Evolutionary conservation across 805 yeast genomes (phyloP), one percentile per base, ranked within the genome.

Genomic region (Schwanniomyces yamadae): DNA sequence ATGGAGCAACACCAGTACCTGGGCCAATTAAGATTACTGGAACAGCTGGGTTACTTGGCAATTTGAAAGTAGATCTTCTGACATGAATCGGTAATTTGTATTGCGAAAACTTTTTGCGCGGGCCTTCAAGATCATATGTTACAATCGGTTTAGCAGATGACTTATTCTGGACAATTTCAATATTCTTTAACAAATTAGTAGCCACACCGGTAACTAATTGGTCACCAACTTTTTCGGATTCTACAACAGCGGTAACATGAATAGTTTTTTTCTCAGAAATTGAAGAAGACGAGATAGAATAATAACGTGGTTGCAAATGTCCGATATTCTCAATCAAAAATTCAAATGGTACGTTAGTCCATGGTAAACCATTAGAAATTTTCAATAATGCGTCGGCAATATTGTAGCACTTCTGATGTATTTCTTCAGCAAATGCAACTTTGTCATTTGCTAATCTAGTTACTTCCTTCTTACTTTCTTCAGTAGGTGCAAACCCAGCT

Each of bases 1-100:
- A 87, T 43, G 99, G 99, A 7, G 99, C 98, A 33, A 91, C 91
- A 61, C 99, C 99, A 3, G 99, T 93, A 46, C 99, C 99, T 30
- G 99, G 98, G 19, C 99, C 99, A 54, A 91, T 75, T 84, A 90
- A 78, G 51, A 91, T 88, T 15, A 91, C 74, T 12, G 98, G 97
- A 21, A 82, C 78, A 3, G 76, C 62, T 21, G 95, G 83, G 55
- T 87, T 86, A 6, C 89, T 73, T 14, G 99, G 99, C 45, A 93
- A 73, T 70, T 89, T 90, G 73, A 91, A 93, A 39, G 91, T 84
- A 5, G 98, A 90, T 63, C 93, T 88, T 65, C 98, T 86, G 31
- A 93, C 84, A 58, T 90, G 96, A 27, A 93, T 82, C 4, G 97
- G 97, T 36, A 89, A 70, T 53, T 82, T 84, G 56, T 44, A 75